Evolutionary conservation across 805 yeast genomes (phyloP).

Genomic region (Clavispora fructus): DNA sequence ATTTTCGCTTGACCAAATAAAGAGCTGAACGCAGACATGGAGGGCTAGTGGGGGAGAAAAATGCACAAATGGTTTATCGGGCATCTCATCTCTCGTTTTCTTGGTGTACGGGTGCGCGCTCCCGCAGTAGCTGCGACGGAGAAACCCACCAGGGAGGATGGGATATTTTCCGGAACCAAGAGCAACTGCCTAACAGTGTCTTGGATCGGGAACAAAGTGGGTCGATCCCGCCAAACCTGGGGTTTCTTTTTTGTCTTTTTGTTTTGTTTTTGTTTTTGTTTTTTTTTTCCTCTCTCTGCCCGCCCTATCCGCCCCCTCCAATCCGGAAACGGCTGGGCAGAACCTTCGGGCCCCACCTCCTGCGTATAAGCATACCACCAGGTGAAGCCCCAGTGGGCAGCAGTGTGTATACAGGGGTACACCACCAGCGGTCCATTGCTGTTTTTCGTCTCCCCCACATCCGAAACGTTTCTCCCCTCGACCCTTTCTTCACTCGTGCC

Average conservation of each 20-base stretch:
- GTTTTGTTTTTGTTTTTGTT: background rate
- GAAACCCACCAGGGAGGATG: too few species aligned
- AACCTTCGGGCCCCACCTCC: background rate
- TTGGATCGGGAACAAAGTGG: too few species aligned
- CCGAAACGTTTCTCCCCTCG: background rate
- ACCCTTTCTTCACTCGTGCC: background rate
- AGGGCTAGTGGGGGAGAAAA: background rate
- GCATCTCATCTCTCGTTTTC: constrained; percentile 10
- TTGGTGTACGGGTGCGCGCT: constrained; percentile 9
- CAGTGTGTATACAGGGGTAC: background rate
- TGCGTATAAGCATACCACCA: background rate
- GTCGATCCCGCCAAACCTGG: too few species aligned
- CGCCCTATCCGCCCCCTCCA: background rate
- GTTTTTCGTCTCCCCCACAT: background rate
- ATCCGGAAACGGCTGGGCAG: background rate
- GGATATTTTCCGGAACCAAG: too few species aligned
- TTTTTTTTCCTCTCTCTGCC: too few species aligned
- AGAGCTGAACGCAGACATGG: constrained; percentile 32
- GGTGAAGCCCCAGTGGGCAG: background rate
- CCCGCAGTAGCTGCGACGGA: background rate
- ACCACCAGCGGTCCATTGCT: background rate
- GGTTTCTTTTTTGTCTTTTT: too few species aligned
- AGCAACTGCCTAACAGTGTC: too few species aligned
- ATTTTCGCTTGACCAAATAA: constrained; percentile 28
- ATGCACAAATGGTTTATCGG: background rate